A percentile compares a stretch with the other conserved stretches of the same genome.
Evolutionary conservation across 768 basidiomycete species (phyloP).

Genomic region (Auricularia cornea): DNA sequence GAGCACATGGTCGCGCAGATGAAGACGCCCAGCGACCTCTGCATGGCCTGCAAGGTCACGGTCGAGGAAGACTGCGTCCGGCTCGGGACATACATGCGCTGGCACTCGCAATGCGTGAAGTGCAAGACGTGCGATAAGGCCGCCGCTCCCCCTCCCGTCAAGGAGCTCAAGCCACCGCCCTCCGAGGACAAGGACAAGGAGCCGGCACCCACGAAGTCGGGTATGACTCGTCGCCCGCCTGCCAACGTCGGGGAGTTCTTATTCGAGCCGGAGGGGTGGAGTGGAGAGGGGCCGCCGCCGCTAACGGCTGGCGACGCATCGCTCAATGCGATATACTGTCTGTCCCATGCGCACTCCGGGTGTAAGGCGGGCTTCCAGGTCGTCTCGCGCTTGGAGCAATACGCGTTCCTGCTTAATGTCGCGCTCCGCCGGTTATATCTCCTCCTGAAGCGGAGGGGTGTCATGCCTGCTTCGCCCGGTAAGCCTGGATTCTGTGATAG

Average conservation of each 20-base stretch:
- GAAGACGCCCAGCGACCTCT: conserved; percentile 72
- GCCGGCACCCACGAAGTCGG: conserved; percentile 47
- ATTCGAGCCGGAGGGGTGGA: background rate
- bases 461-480: conserved; percentile 79
- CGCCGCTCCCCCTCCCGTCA: conserved; percentile 44
- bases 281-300: conserved; percentile 48
- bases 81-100: conserved; percentile 90
- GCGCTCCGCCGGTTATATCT: conserved; percentile 86
- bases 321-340: conserved; percentile 54
- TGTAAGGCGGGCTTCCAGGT: conserved; percentile 77
- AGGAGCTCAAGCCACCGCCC: conserved; percentile 10
- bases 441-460: conserved; percentile 78
- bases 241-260: background rate
- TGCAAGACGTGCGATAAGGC: conserved; percentile 73
- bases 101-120: conserved; percentile 93
- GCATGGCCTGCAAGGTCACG: conserved; percentile 78
- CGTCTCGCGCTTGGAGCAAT: conserved; percentile 93
- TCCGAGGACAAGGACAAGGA: conserved; percentile 38
- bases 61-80: conserved; percentile 97
- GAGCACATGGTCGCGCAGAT: conserved; percentile 1
- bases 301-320: conserved; percentile 19
- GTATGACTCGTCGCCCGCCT: conserved; percentile 38
- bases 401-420: conserved; percentile 93
- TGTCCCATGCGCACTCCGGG: conserved; percentile 59
- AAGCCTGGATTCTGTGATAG: conserved; percentile 14